A percentile compares a stretch with the other conserved stretches of the same genome.
Conservation (phyloP, 2,329 filamentous ascomycete genomes). For the Paecilomyces sp. region DNA sequence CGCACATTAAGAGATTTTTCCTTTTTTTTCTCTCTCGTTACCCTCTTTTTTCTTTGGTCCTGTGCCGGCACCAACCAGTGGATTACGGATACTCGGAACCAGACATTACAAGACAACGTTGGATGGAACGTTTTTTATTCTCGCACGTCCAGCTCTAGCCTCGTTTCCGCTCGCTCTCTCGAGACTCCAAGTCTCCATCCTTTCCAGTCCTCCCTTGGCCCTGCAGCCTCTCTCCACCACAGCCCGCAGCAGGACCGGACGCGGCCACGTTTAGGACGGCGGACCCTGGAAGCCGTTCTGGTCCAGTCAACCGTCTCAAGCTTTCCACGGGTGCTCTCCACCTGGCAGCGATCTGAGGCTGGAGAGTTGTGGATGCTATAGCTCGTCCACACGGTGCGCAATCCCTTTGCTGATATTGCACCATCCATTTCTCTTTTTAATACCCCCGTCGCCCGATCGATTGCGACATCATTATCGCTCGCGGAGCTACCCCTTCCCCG, state of each 20-base stretch:
- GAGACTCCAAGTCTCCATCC: background rate
- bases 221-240: background rate
- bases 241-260: background rate
- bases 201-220: background rate
- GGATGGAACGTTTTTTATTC: slow-evolving; percentile 1
- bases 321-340: slow-evolving; percentile 1
- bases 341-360: slow-evolving; percentile 5
- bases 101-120: slow-evolving; percentile 5
- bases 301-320: background rate
- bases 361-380: slow-evolving; percentile 1
- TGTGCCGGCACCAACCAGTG: background rate
- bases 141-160: background rate
- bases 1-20: background rate
- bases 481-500: background rate
- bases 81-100: slow-evolving; percentile 14
- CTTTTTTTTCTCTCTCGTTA: slow-evolving; percentile 1
- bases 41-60: background rate
- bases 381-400: slow-evolving; percentile 1
- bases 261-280: background rate
- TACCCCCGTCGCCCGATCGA: background rate
- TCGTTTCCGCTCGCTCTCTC: background rate
- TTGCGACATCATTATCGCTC: slow-evolving; percentile 12
- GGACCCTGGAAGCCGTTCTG: background rate
- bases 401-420: slow-evolving; percentile 10
- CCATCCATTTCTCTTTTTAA: slow-evolving; percentile 9